Percentiles rank a stretch among this genome's conserved stretches.
Evolutionary conservation across 2,329 filamentous ascomycete species (phyloP).

Genomic region (Dryadomyces quercivorus): DNA sequence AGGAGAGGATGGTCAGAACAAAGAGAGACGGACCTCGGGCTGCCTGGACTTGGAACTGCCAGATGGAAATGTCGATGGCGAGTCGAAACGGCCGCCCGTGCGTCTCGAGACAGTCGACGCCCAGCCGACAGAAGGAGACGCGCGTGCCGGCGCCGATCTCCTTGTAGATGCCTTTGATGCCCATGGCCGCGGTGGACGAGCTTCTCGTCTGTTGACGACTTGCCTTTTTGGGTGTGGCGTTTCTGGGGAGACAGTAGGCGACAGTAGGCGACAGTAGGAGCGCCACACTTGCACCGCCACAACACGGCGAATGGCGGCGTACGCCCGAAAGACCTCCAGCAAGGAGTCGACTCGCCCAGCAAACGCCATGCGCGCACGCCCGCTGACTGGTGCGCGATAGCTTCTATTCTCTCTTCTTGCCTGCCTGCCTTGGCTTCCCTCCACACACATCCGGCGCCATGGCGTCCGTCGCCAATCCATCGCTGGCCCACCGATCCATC

Average conservation of each 20-base stretch:
- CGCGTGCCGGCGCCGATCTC: constrained; percentile 75
- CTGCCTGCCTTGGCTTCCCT: too few relatives aligned
- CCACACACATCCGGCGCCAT: constrained; percentile 17
- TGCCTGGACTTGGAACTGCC: constrained; percentile 88
- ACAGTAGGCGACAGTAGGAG: background rate
- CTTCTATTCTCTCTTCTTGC: too few relatives aligned
- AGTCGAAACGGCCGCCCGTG: constrained; percentile 65
- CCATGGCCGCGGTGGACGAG: constrained; percentile 31
- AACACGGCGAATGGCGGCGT: background rate
- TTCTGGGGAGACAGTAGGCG: constrained; percentile 13
- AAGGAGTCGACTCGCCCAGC: too few relatives aligned
- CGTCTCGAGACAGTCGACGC: constrained; percentile 61
- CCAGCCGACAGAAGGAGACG: constrained; percentile 70
- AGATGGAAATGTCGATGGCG: constrained; percentile 91
- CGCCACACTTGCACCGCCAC: background rate
- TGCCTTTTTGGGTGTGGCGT: constrained; percentile 16
- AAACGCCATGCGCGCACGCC: too few relatives aligned
- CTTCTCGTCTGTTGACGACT: constrained; percentile 17
- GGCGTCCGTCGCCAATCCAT: constrained; percentile 29
- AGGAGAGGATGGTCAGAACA: background rate
- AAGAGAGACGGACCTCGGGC: constrained; percentile 43
- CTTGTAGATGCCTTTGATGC: constrained; percentile 70
- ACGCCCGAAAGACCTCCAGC: too few relatives aligned
- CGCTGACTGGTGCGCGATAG: too few relatives aligned
- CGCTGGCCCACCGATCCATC: constrained; percentile 45